Evolutionary conservation across 1,139 yeast species (phyloP).

Genomic region (Scheffersomyces stambukii): DNA sequence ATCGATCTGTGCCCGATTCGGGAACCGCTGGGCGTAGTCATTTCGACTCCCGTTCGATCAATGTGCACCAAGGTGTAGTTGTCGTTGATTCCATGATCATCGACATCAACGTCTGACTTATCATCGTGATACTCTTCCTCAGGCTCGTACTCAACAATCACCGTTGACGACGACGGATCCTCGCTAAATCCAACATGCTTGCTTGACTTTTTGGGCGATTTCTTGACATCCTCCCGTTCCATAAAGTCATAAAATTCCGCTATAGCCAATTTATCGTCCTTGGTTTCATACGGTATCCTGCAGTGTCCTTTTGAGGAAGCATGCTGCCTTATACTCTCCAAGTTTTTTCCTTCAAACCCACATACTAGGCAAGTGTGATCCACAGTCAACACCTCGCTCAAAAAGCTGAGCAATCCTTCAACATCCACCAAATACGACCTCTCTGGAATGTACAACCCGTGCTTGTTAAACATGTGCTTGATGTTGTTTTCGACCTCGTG

Average conservation of each 20-base stretch:
- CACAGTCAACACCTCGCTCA: slow-evolving; percentile 40
- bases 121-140: slow-evolving; percentile 17
- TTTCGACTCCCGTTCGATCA: slow-evolving; percentile 38
- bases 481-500: slow-evolving; percentile 40
- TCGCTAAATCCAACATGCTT: slow-evolving; percentile 21
- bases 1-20: slow-evolving; percentile 46
- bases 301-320: slow-evolving; percentile 51
- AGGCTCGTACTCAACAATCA: slow-evolving; percentile 4
- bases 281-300: slow-evolving; percentile 48
- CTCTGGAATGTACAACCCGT: slow-evolving; percentile 52
- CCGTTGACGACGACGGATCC: slow-evolving; percentile 7
- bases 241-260: slow-evolving; percentile 43
- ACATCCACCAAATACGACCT: slow-evolving; percentile 36
- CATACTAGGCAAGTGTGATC: slow-evolving; percentile 51
- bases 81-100: slow-evolving; percentile 22
- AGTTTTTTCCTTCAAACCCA: slow-evolving; percentile 47
- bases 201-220: slow-evolving; percentile 12
- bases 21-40: slow-evolving; percentile 46
- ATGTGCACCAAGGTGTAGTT: slow-evolving; percentile 32
- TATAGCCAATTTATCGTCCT: slow-evolving; percentile 36
- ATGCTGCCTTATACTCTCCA: slow-evolving; percentile 52
- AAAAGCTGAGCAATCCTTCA: slow-evolving; percentile 41
- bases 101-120: slow-evolving; percentile 24
- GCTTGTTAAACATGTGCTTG: slow-evolving; percentile 44
- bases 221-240: slow-evolving; percentile 15